Evolutionary conservation across 257 asterid genomes (phyloP).

Genomic region (Petrea volubilis): DNA sequence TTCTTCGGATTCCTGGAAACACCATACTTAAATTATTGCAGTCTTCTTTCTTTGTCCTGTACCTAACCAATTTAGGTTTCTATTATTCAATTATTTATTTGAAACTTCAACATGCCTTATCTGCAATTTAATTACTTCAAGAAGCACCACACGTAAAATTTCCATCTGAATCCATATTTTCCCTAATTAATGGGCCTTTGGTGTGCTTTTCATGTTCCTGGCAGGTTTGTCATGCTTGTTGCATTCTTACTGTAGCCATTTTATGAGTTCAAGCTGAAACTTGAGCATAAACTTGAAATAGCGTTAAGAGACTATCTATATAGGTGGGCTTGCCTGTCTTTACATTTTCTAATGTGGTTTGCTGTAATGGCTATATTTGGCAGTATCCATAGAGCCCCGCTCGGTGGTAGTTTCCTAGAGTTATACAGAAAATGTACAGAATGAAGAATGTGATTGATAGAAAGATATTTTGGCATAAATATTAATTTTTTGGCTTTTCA

Average conservation of each 20-base stretch:
- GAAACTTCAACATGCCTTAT: not conserved
- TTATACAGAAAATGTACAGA: not conserved
- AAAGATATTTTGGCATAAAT: not conserved
- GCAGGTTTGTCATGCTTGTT: not conserved
- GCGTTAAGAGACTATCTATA: not conserved
- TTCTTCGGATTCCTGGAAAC: not conserved
- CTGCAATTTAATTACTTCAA: not conserved
- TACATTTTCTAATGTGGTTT: not conserved
- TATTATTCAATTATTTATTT: not conserved
- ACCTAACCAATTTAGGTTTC: not conserved
- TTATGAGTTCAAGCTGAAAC: slow-evolving; percentile 2
- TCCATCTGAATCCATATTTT: not conserved
- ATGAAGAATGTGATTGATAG: not conserved
- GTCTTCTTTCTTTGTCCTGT: not conserved
- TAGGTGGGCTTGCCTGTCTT: not conserved
- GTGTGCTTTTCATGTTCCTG: not conserved
- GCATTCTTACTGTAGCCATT: not conserved
- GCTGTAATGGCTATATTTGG: not conserved
- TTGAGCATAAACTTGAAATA: not conserved
- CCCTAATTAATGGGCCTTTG: not conserved
- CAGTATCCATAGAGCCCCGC: not conserved
- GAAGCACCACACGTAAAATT: not conserved
- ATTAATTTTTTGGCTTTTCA: not conserved
- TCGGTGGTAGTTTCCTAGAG: not conserved
- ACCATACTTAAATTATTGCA: not conserved